These are phyloP conservation scores for Penicillium palitans DNA, from an alignment of 2,329 filamentous ascomycete species.

Conservation along the genomic window DNA sequence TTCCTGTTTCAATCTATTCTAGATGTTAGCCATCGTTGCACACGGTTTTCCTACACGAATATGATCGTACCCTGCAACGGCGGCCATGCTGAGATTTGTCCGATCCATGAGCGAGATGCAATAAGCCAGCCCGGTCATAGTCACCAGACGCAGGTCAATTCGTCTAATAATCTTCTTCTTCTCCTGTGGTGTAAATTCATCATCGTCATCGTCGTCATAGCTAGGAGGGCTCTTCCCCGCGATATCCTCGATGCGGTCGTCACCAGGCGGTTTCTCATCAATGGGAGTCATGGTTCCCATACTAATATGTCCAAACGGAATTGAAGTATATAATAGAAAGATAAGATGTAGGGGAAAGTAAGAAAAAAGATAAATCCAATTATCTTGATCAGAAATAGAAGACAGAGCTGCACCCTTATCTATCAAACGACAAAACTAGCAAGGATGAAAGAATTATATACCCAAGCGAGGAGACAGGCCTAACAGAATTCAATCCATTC, in stretches of 20 bases:
- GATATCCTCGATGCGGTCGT: constrained; percentile 22
- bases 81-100: constrained; percentile 67
- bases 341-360: neutral
- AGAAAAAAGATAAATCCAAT: neutral
- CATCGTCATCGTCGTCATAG: constrained; percentile 16
- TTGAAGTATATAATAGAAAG: neutral
- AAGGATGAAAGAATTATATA: neutral
- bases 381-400: neutral
- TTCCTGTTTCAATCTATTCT: constrained; percentile 19
- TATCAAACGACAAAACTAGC: neutral
- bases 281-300: constrained; percentile 1
- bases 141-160: constrained; percentile 66
- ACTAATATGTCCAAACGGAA: neutral
- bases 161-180: constrained; percentile 67
- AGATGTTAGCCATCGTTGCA: constrained; percentile 13
- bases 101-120: constrained; percentile 77
- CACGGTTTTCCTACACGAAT: too few relatives aligned
- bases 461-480: neutral
- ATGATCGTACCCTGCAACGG: constrained; percentile 62
- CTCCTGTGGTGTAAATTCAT: constrained; percentile 48
- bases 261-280: constrained; percentile 20
- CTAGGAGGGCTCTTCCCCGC: neutral
- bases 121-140: constrained; percentile 66
- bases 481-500: neutral
- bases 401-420: neutral